A percentile compares a stretch with the other conserved stretches of the same genome.
Conservation (phyloP, 2,329 filamentous ascomycete genomes). For the Phialophora expanda region DNA sequence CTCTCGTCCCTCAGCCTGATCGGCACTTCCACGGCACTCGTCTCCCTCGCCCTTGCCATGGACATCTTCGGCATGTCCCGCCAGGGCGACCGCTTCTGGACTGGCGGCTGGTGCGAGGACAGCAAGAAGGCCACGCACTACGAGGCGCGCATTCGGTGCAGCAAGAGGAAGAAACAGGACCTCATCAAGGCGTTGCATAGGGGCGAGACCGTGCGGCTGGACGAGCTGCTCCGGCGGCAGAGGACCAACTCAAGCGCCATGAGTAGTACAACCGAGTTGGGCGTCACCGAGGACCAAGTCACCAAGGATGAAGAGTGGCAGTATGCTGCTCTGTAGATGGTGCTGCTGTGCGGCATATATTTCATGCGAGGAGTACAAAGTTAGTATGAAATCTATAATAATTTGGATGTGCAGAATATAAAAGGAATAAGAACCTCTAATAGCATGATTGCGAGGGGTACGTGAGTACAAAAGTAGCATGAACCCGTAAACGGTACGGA, state of each 20-base stretch:
- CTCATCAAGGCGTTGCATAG: conserved; percentile 19
- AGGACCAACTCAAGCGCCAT: conserved; percentile 13
- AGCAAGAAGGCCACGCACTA: conserved; percentile 10
- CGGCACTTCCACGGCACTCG: conserved; percentile 11
- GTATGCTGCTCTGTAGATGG: conserved; percentile 1
- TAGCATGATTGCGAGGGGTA: too few species aligned
- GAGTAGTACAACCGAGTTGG: conserved; percentile 11
- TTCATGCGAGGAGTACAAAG: too few species aligned
- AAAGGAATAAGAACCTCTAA: too few species aligned
- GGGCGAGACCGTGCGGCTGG: conserved; percentile 13
- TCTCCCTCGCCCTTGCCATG: conserved; percentile 4
- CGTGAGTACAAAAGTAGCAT: too few species aligned
- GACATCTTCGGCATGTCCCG: conserved; percentile 20
- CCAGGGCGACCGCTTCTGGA: conserved; percentile 19
- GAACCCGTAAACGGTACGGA: too few species aligned
- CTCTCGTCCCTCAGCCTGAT: conserved; percentile 12
- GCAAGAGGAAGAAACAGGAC: conserved; percentile 15
- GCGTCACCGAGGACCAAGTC: conserved; percentile 1
- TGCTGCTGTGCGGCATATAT: too few species aligned
- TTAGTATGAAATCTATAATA: too few species aligned
- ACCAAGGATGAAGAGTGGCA: conserved; percentile 16
- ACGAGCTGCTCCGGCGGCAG: conserved; percentile 14
- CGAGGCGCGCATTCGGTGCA: conserved; percentile 14
- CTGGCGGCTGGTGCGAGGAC: conserved; percentile 18
- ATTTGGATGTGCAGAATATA: too few species aligned